Evolutionary conservation across 2,329 filamentous ascomycete genomes (phyloP).

Genomic region (Claviceps maximensis): DNA sequence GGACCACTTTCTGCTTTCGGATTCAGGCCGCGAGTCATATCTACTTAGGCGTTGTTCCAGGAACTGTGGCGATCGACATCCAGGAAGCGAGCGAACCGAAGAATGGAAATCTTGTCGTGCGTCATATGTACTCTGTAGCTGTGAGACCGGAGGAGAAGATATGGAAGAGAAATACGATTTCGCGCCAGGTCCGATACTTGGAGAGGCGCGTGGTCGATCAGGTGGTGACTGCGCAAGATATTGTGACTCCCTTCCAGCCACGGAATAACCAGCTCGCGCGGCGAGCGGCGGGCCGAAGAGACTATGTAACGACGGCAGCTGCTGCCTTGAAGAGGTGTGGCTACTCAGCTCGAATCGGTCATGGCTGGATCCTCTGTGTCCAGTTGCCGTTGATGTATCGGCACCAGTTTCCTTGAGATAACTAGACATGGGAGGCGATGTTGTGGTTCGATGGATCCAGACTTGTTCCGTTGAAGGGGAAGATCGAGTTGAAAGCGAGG

Average conservation of each 20-base stretch:
- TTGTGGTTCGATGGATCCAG: slow-evolving; percentile 26
- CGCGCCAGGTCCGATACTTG: slow-evolving; percentile 24
- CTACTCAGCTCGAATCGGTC: slow-evolving; percentile 21
- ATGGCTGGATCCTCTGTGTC: slow-evolving; percentile 21
- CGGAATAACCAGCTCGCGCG: slow-evolving; percentile 30
- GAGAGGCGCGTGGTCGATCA: slow-evolving; percentile 30
- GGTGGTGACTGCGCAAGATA: slow-evolving; percentile 32
- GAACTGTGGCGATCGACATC: slow-evolving; percentile 31
- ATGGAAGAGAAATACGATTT: slow-evolving; percentile 35
- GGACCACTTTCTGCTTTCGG: slow-evolving; percentile 25
- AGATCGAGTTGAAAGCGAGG: slow-evolving; percentile 32
- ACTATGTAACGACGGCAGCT: slow-evolving; percentile 44
- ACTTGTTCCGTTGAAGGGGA: slow-evolving; percentile 29
- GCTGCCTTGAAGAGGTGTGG: slow-evolving; percentile 25
- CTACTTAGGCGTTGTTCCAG: slow-evolving; percentile 25
- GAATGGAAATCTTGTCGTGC: slow-evolving; percentile 28
- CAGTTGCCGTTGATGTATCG: slow-evolving; percentile 29
- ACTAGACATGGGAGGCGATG: slow-evolving; percentile 44
- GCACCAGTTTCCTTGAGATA: slow-evolving; percentile 36
- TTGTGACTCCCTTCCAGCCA: slow-evolving; percentile 31
- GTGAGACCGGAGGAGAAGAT: slow-evolving; percentile 23
- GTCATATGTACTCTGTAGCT: slow-evolving; percentile 34
- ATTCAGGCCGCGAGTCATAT: slow-evolving; percentile 23
- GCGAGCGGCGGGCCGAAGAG: slow-evolving; percentile 38
- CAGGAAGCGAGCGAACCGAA: slow-evolving; percentile 23